Evolutionary conservation across 345 rosid genomes (phyloP), one percentile per base, ranked within the genome.

Genomic region (Xanthoceras sorbifolium): DNA sequence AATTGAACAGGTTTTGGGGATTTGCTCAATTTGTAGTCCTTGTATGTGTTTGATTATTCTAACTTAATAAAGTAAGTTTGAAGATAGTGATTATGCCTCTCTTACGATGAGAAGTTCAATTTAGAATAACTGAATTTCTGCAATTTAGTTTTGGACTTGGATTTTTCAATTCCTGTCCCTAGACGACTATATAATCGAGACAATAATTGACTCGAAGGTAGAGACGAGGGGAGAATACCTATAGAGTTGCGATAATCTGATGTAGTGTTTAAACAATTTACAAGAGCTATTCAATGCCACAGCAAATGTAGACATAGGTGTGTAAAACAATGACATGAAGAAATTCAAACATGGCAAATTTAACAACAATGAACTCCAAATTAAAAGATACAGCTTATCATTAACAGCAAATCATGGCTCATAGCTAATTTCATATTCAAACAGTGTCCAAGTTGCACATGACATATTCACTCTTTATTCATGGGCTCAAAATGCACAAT

Each of bases 391-490:
- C 55, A 2, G 0, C 38, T 28, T 6, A 61, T 26, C 59, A 28
- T 62, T 61, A 25, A 23, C 28, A 14, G 40, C 3, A 46, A 0
- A 48, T 74, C 61, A n/a, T 11, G 46, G 59, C 44, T 44, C 69
- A n/a, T 20, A 20, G 55, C 4, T 44, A 12, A 68, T 68, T 12
- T 14, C 62, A 70, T 70, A 50, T 8, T 5, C 8, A 7, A 25
- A 1, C 23, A 59, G 40, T 34, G 31, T 54, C 44, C 42, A 32
- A 32, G 44, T 46, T 69, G 18, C 40, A 48, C 28, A 32, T 54
- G 6, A 73, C n/a, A n/a, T 28, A 44, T 73, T 15, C 38, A 44
- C 76, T 25, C 69, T 11, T 70, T 72, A 66, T 76, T 71, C 42
- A 38, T 48, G 77, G 38, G 64, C 67, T 72, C 11, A 40, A 31